Evolutionary conservation across 164 flowering plant genomes (phyloP).

Genomic region (Aristolochia californica): DNA sequence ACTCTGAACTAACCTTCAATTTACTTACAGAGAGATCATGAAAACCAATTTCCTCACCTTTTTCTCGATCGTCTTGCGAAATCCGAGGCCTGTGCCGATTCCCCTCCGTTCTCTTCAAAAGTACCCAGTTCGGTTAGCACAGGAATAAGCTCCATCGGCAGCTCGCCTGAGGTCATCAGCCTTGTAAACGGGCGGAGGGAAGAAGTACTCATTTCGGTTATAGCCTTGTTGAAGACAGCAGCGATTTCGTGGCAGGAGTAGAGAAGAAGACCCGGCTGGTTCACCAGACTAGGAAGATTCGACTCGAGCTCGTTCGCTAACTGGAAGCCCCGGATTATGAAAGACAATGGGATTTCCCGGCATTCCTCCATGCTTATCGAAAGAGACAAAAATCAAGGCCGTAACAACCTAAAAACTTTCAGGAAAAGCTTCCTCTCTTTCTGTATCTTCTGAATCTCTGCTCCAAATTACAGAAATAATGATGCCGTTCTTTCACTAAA

Average conservation of each 20-base stretch:
- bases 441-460: no score
- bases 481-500: no score
- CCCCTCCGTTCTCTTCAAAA: not conserved
- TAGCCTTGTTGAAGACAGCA: slow-evolving; percentile 1
- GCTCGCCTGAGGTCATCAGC: not conserved
- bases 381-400: no score
- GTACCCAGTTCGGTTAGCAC: not conserved
- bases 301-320: slow-evolving; percentile 5
- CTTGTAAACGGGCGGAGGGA: no score
- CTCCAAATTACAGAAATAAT: no score
- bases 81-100: slow-evolving; percentile 1
- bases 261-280: not conserved
- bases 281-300: slow-evolving; percentile 3
- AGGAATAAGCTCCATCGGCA: slow-evolving; percentile 2
- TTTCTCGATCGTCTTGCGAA: slow-evolving; percentile 5
- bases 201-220: not conserved
- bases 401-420: no score
- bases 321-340: slow-evolving; percentile 1
- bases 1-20: no score
- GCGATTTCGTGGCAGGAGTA: slow-evolving; percentile 1
- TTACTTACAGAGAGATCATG: not conserved
- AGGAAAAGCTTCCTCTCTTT: no score
- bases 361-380: no score
- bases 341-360: no score
- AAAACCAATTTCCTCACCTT: slow-evolving; percentile 1